A percentile compares a stretch with the other conserved stretches of the same genome.
These are phyloP conservation scores for Eucalyptus curtisii DNA, from an alignment of 345 rosid genomes.

Conservation along the genomic window DNA sequence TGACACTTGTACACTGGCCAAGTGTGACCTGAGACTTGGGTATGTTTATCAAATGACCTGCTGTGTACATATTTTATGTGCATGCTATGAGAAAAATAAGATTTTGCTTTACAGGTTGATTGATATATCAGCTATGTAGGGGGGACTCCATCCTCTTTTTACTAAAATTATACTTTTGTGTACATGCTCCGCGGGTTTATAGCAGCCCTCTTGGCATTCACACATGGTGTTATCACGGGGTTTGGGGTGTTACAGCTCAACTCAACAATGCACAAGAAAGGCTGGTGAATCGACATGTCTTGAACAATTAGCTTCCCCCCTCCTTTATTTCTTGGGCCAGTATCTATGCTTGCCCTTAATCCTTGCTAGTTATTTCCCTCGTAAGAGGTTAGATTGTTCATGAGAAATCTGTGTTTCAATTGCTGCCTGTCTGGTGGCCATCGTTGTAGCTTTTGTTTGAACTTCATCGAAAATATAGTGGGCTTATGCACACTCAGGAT, in stretches of 20 bases:
- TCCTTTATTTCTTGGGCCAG: not conserved
- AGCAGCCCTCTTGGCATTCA: not conserved
- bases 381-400: not conserved
- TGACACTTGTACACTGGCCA: not conserved
- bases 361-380: not conserved
- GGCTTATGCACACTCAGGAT: not conserved
- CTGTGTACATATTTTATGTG: not conserved
- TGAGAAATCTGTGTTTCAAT: not conserved
- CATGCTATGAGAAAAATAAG: not conserved
- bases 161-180: not conserved
- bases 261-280: not conserved
- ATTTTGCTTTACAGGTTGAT: not conserved
- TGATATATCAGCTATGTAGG: not conserved
- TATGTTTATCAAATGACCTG: not conserved
- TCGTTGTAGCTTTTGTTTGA: not conserved
- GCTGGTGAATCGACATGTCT: not conserved
- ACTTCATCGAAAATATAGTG: not conserved
- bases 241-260: not conserved
- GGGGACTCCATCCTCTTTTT: not conserved
- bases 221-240: not conserved
- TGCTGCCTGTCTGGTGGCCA: not conserved
- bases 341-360: not conserved
- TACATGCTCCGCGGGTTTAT: not conserved
- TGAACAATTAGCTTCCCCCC: not conserved
- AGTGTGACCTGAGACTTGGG: not conserved